Evolutionary conservation across 495 filamentous ascomycete genomes (phyloP).

Genomic region (Penicillium salamii): DNA sequence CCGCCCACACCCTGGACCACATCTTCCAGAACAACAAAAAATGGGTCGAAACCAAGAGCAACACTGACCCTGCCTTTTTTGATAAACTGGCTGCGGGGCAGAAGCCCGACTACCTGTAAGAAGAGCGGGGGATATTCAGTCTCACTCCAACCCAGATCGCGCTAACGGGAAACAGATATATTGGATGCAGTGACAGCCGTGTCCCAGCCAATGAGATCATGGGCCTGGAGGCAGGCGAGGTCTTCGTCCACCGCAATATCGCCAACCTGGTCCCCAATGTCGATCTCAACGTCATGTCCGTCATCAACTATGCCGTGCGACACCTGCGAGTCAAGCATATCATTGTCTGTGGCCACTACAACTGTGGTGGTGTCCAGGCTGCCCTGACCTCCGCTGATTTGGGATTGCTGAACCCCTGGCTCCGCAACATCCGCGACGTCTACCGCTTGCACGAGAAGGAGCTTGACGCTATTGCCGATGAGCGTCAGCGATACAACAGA

Average conservation of each 20-base stretch:
- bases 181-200: slow-evolving; percentile 83
- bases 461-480: slow-evolving; percentile 49
- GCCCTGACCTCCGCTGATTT: slow-evolving; percentile 61
- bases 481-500: slow-evolving; percentile 44
- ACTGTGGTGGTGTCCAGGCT: slow-evolving; percentile 72
- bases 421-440: slow-evolving; percentile 64
- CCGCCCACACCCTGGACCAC: slow-evolving; percentile 18
- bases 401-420: slow-evolving; percentile 76
- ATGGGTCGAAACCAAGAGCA: slow-evolving; percentile 60
- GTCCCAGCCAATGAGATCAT: slow-evolving; percentile 81
- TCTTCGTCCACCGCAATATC: slow-evolving; percentile 91
- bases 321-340: slow-evolving; percentile 75
- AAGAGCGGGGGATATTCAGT: neutral
- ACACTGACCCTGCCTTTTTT: slow-evolving; percentile 67
- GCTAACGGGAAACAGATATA: slow-evolving; percentile 39
- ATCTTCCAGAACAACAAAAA: slow-evolving; percentile 55
- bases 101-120: slow-evolving; percentile 70
- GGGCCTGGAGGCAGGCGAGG: slow-evolving; percentile 76
- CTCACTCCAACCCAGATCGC: neutral
- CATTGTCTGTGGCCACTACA: slow-evolving; percentile 78
- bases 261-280: slow-evolving; percentile 75
- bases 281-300: slow-evolving; percentile 68
- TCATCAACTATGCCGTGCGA: slow-evolving; percentile 76
- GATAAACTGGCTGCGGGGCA: slow-evolving; percentile 63
- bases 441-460: slow-evolving; percentile 45